These are phyloP conservation scores for Sechiopsis laciniata DNA, from an alignment of 306 rosid genomes.

Conservation along the genomic window DNA sequence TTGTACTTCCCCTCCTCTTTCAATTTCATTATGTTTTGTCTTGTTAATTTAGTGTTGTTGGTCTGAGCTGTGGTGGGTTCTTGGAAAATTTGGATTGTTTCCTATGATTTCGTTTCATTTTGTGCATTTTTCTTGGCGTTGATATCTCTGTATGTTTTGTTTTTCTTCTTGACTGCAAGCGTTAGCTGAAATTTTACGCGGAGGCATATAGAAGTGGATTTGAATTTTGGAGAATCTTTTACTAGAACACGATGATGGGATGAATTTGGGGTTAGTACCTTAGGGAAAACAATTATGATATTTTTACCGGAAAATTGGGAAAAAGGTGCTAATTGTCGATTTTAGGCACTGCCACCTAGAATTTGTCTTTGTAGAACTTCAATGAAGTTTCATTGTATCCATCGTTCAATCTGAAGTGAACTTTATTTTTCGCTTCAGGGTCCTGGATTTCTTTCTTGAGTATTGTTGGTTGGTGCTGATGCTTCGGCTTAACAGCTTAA, in stretches of 20 bases:
- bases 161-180: background rate
- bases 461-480: background rate
- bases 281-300: background rate
- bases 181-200: background rate
- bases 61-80: background rate
- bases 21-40: background rate
- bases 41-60: background rate
- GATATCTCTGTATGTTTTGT: no score
- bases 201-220: background rate
- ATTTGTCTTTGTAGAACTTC: background rate
- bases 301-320: background rate
- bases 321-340: background rate
- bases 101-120: background rate
- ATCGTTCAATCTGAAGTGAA: background rate
- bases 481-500: no score
- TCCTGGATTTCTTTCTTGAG: background rate
- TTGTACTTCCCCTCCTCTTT: constrained; percentile 39
- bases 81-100: background rate
- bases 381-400: no score
- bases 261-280: background rate
- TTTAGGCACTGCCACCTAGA: background rate
- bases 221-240: background rate
- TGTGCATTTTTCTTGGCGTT: background rate
- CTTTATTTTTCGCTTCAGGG: background rate
- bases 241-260: background rate